Percentiles rank a stretch among this genome's conserved stretches.
These are phyloP conservation scores for Saturnispora mendoncae DNA, from an alignment of 805 yeast species.

Conservation along the genomic window DNA sequence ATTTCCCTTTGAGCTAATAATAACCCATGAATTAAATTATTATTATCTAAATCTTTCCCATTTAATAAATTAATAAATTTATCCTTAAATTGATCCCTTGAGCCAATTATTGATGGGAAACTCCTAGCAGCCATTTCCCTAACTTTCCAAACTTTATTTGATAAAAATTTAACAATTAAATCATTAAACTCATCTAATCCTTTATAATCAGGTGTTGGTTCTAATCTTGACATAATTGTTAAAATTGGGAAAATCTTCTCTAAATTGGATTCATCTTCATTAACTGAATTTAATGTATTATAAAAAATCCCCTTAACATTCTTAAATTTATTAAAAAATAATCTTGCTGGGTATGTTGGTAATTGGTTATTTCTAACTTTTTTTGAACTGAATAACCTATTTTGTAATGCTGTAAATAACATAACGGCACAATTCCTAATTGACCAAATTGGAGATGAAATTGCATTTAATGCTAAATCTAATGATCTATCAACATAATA, in stretches of 20 bases:
- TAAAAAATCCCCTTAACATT: constrained; percentile 44
- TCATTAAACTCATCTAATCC: constrained; percentile 46
- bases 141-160: constrained; percentile 63
- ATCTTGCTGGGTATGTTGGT: constrained; percentile 34
- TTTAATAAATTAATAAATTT: constrained; percentile 22
- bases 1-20: constrained; percentile 40
- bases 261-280: constrained; percentile 26
- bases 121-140: constrained; percentile 81
- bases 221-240: constrained; percentile 60
- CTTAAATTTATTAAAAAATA: constrained; percentile 61
- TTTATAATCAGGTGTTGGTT: constrained; percentile 46
- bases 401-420: constrained; percentile 81
- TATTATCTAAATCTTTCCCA: constrained; percentile 16
- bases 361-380: constrained; percentile 26
- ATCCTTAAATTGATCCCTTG: constrained; percentile 21
- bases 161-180: constrained; percentile 39
- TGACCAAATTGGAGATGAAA: constrained; percentile 70
- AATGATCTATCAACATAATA: constrained; percentile 50
- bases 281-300: constrained; percentile 29
- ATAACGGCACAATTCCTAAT: constrained; percentile 87
- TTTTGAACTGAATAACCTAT: constrained; percentile 64
- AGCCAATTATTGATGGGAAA: constrained; percentile 40
- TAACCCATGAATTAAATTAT: constrained; percentile 52
- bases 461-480: constrained; percentile 49
- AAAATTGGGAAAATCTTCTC: constrained; percentile 71